Evolutionary conservation across 192 early-diverging fungal genomes (phyloP), one percentile per base, ranked within the genome.

Genomic region (Coemansia sp.): DNA sequence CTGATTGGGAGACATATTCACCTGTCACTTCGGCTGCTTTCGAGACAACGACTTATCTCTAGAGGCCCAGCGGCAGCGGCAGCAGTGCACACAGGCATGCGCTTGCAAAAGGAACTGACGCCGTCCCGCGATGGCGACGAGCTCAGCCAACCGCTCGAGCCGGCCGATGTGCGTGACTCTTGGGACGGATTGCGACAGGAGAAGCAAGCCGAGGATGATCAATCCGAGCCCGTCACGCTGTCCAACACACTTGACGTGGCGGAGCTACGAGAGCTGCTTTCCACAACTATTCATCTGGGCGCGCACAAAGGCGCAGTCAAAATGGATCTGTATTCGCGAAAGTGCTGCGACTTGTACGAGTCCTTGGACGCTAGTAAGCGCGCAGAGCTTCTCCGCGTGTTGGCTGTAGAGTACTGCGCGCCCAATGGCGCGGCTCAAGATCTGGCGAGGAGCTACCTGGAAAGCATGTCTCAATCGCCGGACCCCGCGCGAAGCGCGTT

Each of bases 261-360:
- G 1, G 50, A 56, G 15, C 54, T 65, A 26, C 62, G 58, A 18
- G 47, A 43, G 13, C 62, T 69, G 17, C 50, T 69, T 4, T 46
- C 62, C 4, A 65, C 57, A 14, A 79, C 80, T 14, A 65, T 77
- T 2, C 75, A 76, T 59, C 68, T 81, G 30, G 60, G 75, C 60
- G 22, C 74, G 38, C 29, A 75, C 74, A 65, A 81, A 57, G 33
- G 83, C 65, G 66, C 79, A 62, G 57, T 65, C 58, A 53, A 77
- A 58, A 27, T 83, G 74, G 38, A 75, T 60, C 25, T 54, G 53
- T 74, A 41, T 13, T 73, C 80, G 8, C 81, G 83, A 51, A 78
- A 59, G 25, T 80, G 77, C 41, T 85, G 83, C 45, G 80, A 82
- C 39, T 45, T 83, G 15, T 88, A 84, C 60, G 58, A 78, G 46